phyloP scores from a whole-genome alignment of 768 basidiomycete species.

The Gymnopilus dilepis region DNA sequence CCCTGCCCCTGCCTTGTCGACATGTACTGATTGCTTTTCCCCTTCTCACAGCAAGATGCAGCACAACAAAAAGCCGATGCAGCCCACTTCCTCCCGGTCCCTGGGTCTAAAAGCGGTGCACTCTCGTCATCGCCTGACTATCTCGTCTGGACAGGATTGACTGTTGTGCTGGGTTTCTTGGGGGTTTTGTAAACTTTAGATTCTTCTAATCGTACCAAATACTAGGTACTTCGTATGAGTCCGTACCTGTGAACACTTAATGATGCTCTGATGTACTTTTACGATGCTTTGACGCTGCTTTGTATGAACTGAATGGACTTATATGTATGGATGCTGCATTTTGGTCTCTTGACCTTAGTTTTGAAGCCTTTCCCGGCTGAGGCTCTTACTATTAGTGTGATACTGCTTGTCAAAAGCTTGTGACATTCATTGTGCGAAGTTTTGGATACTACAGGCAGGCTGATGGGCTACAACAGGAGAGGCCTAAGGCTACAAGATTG shows the following conservation, averaged over 20 bases:
- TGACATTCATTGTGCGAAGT: too few relatives aligned
- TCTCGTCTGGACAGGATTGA: not conserved
- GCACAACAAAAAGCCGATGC: conserved; percentile 59
- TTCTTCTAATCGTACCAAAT: too few relatives aligned
- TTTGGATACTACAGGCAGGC: too few relatives aligned
- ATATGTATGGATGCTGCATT: too few relatives aligned
- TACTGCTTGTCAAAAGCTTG: too few relatives aligned
- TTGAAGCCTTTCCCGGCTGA: too few relatives aligned
- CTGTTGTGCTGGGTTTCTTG: not conserved
- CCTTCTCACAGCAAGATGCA: conserved; percentile 55
- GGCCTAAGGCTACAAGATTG: not conserved
- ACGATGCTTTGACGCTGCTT: not conserved
- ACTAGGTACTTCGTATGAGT: too few relatives aligned
- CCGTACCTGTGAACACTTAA: not conserved
- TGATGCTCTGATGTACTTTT: not conserved
- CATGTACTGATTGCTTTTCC: not conserved
- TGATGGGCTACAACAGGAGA: not conserved
- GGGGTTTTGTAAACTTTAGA: conserved; percentile 1
- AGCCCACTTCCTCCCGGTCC: conserved; percentile 56
- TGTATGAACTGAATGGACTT: not conserved
- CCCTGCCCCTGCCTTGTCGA: not conserved
- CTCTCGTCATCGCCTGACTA: not conserved
- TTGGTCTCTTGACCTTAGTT: too few relatives aligned
- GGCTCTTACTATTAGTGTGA: too few relatives aligned
- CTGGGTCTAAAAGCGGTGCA: conserved; percentile 8